These are phyloP conservation scores for Kuraishia cidri DNA, from an alignment of 805 yeast genomes.

Conservation along the genomic window DNA sequence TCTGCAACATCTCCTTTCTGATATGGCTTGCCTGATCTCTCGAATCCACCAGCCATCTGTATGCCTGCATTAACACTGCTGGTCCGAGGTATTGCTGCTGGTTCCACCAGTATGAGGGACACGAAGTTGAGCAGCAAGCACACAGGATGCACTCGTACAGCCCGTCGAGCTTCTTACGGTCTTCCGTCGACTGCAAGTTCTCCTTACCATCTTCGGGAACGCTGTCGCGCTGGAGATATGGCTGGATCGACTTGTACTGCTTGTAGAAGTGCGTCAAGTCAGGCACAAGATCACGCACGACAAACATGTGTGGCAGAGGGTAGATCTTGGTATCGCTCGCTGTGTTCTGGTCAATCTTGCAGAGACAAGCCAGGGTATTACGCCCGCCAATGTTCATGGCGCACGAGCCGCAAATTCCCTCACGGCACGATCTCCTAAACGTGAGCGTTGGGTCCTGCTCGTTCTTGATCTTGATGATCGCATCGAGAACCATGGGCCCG, in stretches of 20 bases:
- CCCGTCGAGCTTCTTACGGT: constrained; percentile 95
- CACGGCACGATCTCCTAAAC: constrained; percentile 97
- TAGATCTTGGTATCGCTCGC: constrained; percentile 77
- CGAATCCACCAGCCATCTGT: constrained; percentile 96
- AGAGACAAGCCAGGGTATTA: constrained; percentile 94
- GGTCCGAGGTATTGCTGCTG: constrained; percentile 98
- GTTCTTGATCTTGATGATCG: constrained; percentile 87
- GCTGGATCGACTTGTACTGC: constrained; percentile 97
- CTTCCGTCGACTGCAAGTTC: constrained; percentile 82
- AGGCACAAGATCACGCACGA: constrained; percentile 95
- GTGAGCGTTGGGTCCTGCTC: constrained; percentile 96
- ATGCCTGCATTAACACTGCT: constrained; percentile 98
- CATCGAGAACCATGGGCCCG: constrained; percentile 98
- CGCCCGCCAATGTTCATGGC: constrained; percentile 99
- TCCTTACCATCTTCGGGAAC: constrained; percentile 89
- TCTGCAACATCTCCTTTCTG: constrained; percentile 87
- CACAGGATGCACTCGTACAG: constrained; percentile 95
- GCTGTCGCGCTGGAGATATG: constrained; percentile 79
- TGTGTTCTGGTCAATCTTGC: constrained; percentile 81
- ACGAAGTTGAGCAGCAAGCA: constrained; percentile 97
- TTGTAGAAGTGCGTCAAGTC: constrained; percentile 96
- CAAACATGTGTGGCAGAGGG: constrained; percentile 97
- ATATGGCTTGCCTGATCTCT: constrained; percentile 82
- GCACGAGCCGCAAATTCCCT: constrained; percentile 99
- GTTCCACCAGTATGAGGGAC: constrained; percentile 99